Evolutionary conservation across 345 rosid genomes (phyloP), one percentile per base, ranked within the genome.

Genomic region (Aquilaria yunnanensis): DNA sequence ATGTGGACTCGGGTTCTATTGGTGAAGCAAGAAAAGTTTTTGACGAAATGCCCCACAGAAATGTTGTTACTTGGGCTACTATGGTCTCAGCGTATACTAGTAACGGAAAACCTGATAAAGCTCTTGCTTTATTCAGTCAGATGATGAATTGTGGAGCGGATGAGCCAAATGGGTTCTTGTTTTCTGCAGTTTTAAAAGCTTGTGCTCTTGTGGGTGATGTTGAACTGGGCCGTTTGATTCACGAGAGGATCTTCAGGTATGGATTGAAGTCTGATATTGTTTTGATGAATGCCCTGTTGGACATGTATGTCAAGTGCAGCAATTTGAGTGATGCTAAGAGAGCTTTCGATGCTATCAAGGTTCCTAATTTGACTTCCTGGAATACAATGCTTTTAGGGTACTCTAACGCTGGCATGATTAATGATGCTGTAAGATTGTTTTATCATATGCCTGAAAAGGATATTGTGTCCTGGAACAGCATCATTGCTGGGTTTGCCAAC

Each of bases 301-400:
- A 88, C 71, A 85, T 88, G 92, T 85, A 85, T 64, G 89, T 80
- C 60, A 85, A 83, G 74, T 85, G 87, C 51, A 80, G 82, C 60
- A 75, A 85, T 59, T 57, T 88, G 72, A 54, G 59, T 50, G 82
- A 82, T 60, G 96, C 92, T 5, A 69, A 78, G 54, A 60, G 58
- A 23, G 74, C 75, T 53, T 89, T 89, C 54, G 67, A 32, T 16
- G 71, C 68, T 64, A 76, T 82, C 61, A 14, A 12, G 1, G 46
- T 3, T 55, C 81, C 79, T 30, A 85, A 80, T 73, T 62, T 70
- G 8, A 78, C 76, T 61, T 82, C 92, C 0, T 85, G 96, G 96
- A 89, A 89, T 70, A 89, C 85, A 14, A 70, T 89, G 63, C 70
- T 89, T 46, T 82, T 88, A 0, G 92, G 92, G 60, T 81, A 79